phyloP scores from a whole-genome alignment of 768 basidiomycete species.

The Lactarius trivialis region DNA sequence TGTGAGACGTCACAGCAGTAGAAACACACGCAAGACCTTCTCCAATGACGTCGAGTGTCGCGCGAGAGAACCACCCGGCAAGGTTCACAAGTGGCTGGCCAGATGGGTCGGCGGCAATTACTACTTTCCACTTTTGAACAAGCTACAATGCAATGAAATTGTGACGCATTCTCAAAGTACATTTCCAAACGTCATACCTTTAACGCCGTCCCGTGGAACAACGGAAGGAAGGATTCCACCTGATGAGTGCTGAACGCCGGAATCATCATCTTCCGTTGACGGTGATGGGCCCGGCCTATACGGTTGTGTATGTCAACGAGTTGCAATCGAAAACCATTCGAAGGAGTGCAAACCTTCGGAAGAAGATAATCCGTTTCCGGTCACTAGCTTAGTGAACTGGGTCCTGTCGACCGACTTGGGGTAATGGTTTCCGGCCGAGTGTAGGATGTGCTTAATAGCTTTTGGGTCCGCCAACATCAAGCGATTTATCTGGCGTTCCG shows the following conservation, averaged over 20 bases:
- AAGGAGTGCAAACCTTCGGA: conserved; percentile 18
- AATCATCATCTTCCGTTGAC: conserved; percentile 28
- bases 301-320: not conserved
- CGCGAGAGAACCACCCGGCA: conserved; percentile 23
- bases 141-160: conserved; percentile 18
- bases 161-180: too few species aligned
- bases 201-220: conserved; percentile 21
- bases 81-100: conserved; percentile 19
- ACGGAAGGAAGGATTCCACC: conserved; percentile 24
- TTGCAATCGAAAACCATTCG: not conserved
- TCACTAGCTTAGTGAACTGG: conserved; percentile 17
- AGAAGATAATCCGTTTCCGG: conserved; percentile 22
- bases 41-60: conserved; percentile 27
- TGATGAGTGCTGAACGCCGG: conserved; percentile 26
- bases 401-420: conserved; percentile 2
- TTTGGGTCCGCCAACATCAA: conserved; percentile 9
- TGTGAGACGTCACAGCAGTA: not conserved
- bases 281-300: conserved; percentile 23
- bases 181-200: conserved; percentile 16
- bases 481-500: conserved; percentile 8
- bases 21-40: conserved; percentile 17
- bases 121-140: conserved; percentile 25
- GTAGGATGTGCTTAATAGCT: conserved; percentile 27
- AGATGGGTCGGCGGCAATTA: conserved; percentile 6
- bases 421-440: conserved; percentile 28